phyloP scores from a whole-genome alignment of 164 flowering plant species.

The Stephania japonica region DNA sequence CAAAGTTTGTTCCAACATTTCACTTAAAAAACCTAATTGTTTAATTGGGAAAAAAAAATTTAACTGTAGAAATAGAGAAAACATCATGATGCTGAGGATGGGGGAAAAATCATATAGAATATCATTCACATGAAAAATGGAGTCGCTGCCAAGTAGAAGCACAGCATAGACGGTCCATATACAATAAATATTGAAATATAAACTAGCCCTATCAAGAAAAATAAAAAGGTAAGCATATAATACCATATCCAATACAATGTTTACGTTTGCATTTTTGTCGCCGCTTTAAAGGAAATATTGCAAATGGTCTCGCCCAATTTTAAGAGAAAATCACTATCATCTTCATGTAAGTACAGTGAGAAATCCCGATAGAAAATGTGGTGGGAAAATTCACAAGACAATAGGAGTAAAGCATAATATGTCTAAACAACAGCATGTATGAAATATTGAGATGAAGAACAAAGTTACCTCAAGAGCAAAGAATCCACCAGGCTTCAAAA shows the following conservation, averaged over 20 bases:
- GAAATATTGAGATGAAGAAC: background rate
- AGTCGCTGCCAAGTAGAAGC: no score
- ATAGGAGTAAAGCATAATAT: background rate
- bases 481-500: conserved; percentile 79
- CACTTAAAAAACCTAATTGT: no score
- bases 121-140: no score
- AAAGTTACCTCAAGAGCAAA: conserved; percentile 78
- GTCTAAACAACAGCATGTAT: background rate
- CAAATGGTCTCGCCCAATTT: background rate
- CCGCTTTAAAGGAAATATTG: background rate
- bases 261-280: background rate
- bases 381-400: background rate
- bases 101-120: no score
- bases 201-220: no score
- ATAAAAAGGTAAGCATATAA: no score
- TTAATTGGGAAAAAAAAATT: no score
- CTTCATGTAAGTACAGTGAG: background rate
- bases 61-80: no score
- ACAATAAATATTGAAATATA: no score
- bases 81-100: no score
- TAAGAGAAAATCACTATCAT: background rate
- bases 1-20: no score
- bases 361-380: background rate
- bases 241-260: background rate
- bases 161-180: no score